A percentile compares a stretch with the other conserved stretches of the same genome.
These are phyloP conservation scores for Russula virescens DNA, from an alignment of 768 basidiomycete genomes.

Conservation along the genomic window DNA sequence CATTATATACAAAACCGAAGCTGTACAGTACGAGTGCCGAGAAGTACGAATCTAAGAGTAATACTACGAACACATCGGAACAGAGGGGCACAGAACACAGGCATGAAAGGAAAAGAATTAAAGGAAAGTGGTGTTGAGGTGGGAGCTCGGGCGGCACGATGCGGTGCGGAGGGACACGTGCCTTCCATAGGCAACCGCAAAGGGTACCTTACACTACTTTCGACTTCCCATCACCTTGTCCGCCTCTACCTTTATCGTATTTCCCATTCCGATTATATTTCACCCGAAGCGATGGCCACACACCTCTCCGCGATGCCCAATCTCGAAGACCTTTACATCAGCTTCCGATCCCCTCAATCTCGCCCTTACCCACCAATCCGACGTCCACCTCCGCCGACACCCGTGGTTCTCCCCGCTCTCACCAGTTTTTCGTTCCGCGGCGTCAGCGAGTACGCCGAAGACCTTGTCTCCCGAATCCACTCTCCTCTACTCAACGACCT, in stretches of 20 bases:
- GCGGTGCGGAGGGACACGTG: too few relatives aligned
- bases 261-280: not conserved
- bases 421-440: not conserved
- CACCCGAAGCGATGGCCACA: not conserved
- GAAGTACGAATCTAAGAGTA: too few relatives aligned
- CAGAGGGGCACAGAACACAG: too few relatives aligned
- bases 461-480: not conserved
- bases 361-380: not conserved
- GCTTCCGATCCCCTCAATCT: not conserved
- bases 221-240: not conserved
- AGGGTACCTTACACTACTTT: too few relatives aligned
- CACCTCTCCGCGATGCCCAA: not conserved
- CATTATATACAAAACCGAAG: too few relatives aligned
- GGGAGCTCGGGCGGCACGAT: too few relatives aligned
- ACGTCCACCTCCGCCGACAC: not conserved
- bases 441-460: not conserved
- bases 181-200: too few relatives aligned
- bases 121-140: too few relatives aligned
- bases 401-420: not conserved
- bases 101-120: too few relatives aligned
- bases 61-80: too few relatives aligned
- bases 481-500: not conserved
- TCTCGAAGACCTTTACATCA: not conserved
- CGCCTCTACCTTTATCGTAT: not conserved
- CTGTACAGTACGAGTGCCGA: too few relatives aligned